Conservation (phyloP, 768 basidiomycete genomes). For the Kwoniella dendrophila region DNA sequence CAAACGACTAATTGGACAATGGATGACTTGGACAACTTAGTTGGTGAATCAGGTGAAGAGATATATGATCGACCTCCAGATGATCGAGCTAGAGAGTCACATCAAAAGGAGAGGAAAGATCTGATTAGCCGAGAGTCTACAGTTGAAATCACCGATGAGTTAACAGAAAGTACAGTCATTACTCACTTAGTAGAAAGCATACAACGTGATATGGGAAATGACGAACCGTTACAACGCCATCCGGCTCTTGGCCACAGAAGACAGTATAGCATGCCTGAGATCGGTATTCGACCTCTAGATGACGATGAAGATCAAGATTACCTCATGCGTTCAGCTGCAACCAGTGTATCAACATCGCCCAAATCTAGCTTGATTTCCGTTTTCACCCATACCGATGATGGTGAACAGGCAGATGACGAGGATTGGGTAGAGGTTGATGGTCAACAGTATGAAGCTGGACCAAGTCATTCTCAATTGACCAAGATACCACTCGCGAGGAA, state of each 20-base stretch:
- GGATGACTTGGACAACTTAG: slow-evolving; percentile 43
- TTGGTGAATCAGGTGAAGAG: slow-evolving; percentile 43
- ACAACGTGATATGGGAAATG: neutral
- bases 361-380: neutral
- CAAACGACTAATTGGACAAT: slow-evolving; percentile 19
- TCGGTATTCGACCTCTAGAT: slow-evolving; percentile 1
- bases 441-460: slow-evolving; percentile 8
- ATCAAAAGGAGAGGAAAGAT: slow-evolving; percentile 10
- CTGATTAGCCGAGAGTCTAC: no score
- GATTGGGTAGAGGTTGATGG: slow-evolving; percentile 54
- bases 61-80: slow-evolving; percentile 22
- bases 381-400: neutral
- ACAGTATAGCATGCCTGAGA: slow-evolving; percentile 19
- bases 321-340: neutral
- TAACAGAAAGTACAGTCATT: slow-evolving; percentile 41
- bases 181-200: slow-evolving; percentile 25
- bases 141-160: slow-evolving; percentile 45
- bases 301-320: slow-evolving; percentile 11
- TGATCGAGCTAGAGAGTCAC: slow-evolving; percentile 10
- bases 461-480: neutral
- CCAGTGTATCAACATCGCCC: slow-evolving; percentile 3
- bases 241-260: neutral
- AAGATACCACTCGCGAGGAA: neutral
- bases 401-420: no score
- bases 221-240: neutral